phyloP scores from a whole-genome alignment of 1,284 basidiomycete genomes.

The Bjerkandera adusta region DNA sequence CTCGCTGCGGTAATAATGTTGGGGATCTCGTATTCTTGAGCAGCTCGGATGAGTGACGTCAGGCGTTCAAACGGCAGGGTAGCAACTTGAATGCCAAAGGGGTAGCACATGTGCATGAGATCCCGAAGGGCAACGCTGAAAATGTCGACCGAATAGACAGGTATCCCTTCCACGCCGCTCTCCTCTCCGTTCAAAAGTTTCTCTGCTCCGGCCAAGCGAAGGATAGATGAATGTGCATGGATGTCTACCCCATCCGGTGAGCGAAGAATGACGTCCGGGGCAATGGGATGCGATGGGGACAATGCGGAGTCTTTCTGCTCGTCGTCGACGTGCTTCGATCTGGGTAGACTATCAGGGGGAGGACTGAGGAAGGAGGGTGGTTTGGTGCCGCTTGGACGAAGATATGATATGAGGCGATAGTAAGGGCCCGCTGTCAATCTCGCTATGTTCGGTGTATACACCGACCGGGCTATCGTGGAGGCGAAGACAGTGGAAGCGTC shows the following conservation, averaged over 20 bases:
- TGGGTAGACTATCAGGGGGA: not conserved
- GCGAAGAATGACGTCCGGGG: too few relatives aligned
- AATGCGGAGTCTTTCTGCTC: too few relatives aligned
- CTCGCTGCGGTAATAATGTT: not conserved
- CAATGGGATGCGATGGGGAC: too few relatives aligned
- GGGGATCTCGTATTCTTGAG: not conserved
- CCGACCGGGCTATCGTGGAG: not conserved
- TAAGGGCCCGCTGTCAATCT: not conserved
- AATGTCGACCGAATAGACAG: not conserved
- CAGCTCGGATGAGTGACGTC: not conserved
- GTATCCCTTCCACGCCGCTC: too few relatives aligned
- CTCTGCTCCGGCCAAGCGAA: conserved; percentile 1
- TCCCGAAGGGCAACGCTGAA: not conserved
- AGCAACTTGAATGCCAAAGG: not conserved
- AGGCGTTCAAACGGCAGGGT: not conserved
- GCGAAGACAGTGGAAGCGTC: not conserved
- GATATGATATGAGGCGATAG: not conserved
- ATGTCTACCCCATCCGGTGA: too few relatives aligned
- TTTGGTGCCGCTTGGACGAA: not conserved
- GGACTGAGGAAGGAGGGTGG: not conserved
- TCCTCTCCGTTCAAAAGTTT: too few relatives aligned
- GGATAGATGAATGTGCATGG: too few relatives aligned
- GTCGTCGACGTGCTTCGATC: not conserved
- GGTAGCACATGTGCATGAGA: not conserved
- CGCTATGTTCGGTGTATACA: not conserved